phyloP scores from a whole-genome alignment of 1,284 basidiomycete species.

The Ustilago loliicola region DNA sequence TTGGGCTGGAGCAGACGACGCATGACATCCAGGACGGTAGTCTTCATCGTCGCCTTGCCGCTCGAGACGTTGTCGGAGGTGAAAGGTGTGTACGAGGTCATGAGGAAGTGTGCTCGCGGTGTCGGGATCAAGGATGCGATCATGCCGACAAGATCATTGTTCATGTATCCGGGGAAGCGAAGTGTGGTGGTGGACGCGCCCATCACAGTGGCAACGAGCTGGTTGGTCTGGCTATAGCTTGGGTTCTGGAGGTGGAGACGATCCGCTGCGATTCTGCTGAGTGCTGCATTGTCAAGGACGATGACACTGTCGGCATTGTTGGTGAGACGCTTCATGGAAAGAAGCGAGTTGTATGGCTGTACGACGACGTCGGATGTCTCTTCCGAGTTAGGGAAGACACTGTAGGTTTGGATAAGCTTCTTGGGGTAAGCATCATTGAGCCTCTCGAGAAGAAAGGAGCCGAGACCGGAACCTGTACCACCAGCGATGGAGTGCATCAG shows the following conservation, averaged over 20 bases:
- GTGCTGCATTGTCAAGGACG: constrained; percentile 94
- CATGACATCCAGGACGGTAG: constrained; percentile 91
- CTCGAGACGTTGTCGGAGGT: constrained; percentile 79
- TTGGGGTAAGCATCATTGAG: constrained; percentile 98
- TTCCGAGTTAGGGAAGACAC: constrained; percentile 88
- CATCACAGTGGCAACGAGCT: constrained; percentile 70
- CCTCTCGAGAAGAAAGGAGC: constrained; percentile 94
- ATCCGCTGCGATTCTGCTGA: constrained; percentile 91
- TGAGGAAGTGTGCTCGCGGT: constrained; percentile 98
- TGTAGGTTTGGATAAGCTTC: constrained; percentile 99
- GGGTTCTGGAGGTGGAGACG: constrained; percentile 90
- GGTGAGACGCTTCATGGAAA: constrained; percentile 93
- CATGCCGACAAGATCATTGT: constrained; percentile 94
- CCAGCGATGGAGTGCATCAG: constrained; percentile 98
- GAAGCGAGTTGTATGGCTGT: constrained; percentile 94
- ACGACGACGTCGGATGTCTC: constrained; percentile 74
- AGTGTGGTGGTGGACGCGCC: constrained; percentile 95
- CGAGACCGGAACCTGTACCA: constrained; percentile 96
- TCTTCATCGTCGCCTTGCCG: constrained; percentile 70
- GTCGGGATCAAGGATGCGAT: constrained; percentile 97
- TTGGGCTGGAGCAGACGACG: constrained; percentile 95
- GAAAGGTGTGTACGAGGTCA: constrained; percentile 99
- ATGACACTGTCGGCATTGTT: constrained; percentile 98
- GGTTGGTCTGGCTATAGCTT: constrained; percentile 79
- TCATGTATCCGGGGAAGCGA: constrained; percentile 99